Conservation (phyloP, 2,329 filamentous ascomycete genomes). For the Trichophyton benhamiae region DNA sequence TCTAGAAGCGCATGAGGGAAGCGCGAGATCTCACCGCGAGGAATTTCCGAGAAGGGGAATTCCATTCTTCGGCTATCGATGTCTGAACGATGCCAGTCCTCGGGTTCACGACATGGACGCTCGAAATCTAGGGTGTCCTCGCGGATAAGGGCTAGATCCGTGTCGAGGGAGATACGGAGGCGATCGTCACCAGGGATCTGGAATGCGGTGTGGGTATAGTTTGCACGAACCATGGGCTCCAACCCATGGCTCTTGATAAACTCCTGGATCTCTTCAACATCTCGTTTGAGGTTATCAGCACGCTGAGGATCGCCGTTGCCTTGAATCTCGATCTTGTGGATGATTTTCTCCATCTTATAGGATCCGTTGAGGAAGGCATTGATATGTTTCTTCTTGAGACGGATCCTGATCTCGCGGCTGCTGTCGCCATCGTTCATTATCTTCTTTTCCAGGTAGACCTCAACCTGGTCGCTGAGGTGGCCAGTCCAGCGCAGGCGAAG, state of each 20-base stretch:
- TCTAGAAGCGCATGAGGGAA: conserved; percentile 89
- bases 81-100: conserved; percentile 81
- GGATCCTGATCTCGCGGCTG: conserved; percentile 67
- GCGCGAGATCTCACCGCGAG: conserved; percentile 77
- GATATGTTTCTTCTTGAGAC: conserved; percentile 89
- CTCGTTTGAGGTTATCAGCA: conserved; percentile 56
- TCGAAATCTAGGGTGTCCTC: conserved; percentile 63
- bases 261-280: conserved; percentile 63
- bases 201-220: conserved; percentile 89
- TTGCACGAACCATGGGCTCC: conserved; percentile 75
- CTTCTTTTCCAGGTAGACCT: conserved; percentile 84
- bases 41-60: conserved; percentile 76
- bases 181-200: conserved; percentile 88
- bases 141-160: conserved; percentile 74
- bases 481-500: conserved; percentile 87
- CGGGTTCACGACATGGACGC: conserved; percentile 76
- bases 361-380: conserved; percentile 74
- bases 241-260: conserved; percentile 68
- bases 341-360: conserved; percentile 82
- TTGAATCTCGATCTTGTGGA: conserved; percentile 67
- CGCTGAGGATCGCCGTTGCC: conserved; percentile 55
- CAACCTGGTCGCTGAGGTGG: conserved; percentile 62
- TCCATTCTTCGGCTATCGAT: conserved; percentile 73
- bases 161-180: conserved; percentile 86
- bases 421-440: conserved; percentile 61